phyloP scores from a whole-genome alignment of 352 stramenopile genomes.

The Aphanomyces euteiches region DNA sequence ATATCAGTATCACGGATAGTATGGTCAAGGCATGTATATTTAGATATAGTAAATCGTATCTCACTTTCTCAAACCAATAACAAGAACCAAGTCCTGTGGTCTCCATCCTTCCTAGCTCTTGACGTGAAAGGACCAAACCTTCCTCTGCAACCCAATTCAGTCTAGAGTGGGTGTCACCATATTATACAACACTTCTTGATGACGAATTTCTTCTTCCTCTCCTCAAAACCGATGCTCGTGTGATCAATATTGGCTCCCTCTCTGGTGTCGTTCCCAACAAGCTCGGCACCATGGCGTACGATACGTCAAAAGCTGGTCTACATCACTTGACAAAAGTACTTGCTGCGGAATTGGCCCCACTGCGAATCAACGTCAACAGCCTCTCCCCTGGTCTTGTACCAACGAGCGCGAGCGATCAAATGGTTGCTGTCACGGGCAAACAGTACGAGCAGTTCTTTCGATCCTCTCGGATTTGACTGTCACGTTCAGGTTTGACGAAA shows the following conservation, averaged over 20 bases:
- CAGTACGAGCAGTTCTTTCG: neutral
- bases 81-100: no score
- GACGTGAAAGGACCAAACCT: no score
- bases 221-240: conserved; percentile 54
- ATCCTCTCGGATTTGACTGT: neutral
- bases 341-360: conserved; percentile 83
- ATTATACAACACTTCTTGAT: conserved; percentile 61
- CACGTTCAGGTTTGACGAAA: conserved; percentile 47
- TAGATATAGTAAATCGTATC: no score
- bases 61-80: no score
- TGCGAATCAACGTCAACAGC: conserved; percentile 92
- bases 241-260: conserved; percentile 80
- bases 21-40: no score
- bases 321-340: conserved; percentile 92
- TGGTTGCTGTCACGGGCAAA: conserved; percentile 49
- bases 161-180: no score
- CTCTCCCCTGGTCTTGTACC: conserved; percentile 91
- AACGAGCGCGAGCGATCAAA: conserved; percentile 83
- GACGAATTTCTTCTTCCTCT: conserved; percentile 84
- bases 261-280: conserved; percentile 79
- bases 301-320: conserved; percentile 93
- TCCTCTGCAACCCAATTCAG: no score
- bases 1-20: no score
- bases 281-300: conserved; percentile 91
- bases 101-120: no score